phyloP scores from a whole-genome alignment of 2,329 filamentous ascomycete species.

The Xylaria sp. region DNA sequence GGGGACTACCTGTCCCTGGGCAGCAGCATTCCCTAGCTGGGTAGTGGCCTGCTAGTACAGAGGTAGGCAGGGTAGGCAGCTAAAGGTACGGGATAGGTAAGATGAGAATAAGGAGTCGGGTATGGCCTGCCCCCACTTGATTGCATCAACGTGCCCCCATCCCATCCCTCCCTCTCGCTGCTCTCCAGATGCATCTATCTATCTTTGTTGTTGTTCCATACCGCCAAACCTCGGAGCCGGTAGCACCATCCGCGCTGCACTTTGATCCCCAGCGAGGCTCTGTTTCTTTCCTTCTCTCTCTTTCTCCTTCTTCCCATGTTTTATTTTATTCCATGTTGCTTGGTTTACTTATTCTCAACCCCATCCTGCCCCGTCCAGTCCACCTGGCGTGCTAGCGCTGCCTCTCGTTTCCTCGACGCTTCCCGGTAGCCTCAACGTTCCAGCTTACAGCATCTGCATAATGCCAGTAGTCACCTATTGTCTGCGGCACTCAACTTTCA shows the following conservation, averaged over 20 bases:
- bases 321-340: not conserved
- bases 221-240: conserved; percentile 17
- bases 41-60: no score
- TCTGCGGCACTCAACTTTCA: conserved; percentile 41
- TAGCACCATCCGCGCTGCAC: conserved; percentile 7
- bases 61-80: no score
- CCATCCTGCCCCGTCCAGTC: not conserved
- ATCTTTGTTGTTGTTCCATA: conserved; percentile 16
- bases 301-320: conserved; percentile 5
- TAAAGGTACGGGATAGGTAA: no score
- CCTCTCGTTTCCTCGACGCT: conserved; percentile 22
- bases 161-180: conserved; percentile 29
- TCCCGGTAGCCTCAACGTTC: conserved; percentile 26
- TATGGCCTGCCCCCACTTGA: conserved; percentile 33
- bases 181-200: conserved; percentile 27
- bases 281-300: conserved; percentile 21
- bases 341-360: not conserved
- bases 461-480: conserved; percentile 41
- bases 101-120: conserved; percentile 6
- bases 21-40: not conserved
- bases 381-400: not conserved
- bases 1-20: no score
- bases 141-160: conserved; percentile 36
- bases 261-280: conserved; percentile 24
- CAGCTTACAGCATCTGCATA: conserved; percentile 38